A percentile compares a stretch with the other conserved stretches of the same genome.
These are phyloP conservation scores for Ensete ventricosum DNA, from an alignment of 176 grass and related monocot genomes.

Conservation along the genomic window DNA sequence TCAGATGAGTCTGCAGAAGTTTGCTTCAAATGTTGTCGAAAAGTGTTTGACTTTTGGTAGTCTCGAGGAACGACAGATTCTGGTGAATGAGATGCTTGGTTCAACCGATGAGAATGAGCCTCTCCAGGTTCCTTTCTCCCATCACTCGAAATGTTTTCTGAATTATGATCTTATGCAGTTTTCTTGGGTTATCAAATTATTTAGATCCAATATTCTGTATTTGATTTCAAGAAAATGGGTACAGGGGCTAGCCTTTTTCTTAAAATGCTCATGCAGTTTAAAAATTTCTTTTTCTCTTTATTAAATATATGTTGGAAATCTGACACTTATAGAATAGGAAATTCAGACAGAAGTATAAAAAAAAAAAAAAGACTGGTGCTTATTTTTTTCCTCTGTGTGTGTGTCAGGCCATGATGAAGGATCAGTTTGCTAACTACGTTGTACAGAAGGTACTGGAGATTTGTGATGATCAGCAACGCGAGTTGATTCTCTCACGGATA, in stretches of 20 bases:
- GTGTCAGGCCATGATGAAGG: constrained; percentile 19
- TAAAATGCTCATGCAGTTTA: too few relatives aligned
- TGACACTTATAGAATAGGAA: too few relatives aligned
- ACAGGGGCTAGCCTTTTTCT: too few relatives aligned
- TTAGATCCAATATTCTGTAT: too few relatives aligned
- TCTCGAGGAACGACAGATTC: constrained; percentile 55
- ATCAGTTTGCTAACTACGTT: constrained; percentile 27
- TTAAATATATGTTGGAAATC: too few relatives aligned
- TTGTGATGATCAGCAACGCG: constrained; percentile 21
- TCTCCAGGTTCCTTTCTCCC: constrained; percentile 48
- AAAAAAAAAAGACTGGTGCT: background rate
- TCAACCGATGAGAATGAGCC: constrained; percentile 91
- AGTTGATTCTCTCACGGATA: constrained; percentile 17
- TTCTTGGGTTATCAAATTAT: background rate
- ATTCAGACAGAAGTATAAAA: too few relatives aligned
- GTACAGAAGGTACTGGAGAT: constrained; percentile 22
- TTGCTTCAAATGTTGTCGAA: constrained; percentile 95
- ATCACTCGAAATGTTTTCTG: background rate
- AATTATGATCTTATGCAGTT: background rate
- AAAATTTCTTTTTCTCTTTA: too few relatives aligned
- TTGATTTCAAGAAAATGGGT: too few relatives aligned
- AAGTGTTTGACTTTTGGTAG: constrained; percentile 91
- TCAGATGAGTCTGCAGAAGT: constrained; percentile 97
- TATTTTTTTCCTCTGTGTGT: background rate
- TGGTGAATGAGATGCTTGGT: constrained; percentile 91